Percentiles rank a stretch among this genome's conserved stretches.
Evolutionary conservation across 305 asterid species (phyloP).

Genomic region (Fraxinus floribunda): DNA sequence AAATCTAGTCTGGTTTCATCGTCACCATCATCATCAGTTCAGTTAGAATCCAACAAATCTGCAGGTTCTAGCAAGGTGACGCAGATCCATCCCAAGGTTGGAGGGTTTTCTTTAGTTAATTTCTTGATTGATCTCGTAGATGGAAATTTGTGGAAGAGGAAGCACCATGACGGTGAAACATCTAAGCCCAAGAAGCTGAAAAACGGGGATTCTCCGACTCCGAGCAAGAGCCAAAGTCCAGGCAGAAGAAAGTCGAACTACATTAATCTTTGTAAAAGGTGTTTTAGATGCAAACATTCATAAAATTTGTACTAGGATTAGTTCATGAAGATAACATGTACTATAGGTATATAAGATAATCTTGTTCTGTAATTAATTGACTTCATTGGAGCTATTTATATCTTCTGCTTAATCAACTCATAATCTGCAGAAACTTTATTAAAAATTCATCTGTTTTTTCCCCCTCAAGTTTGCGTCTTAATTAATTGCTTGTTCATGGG

Average conservation of each 20-base stretch:
- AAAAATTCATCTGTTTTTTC: background rate
- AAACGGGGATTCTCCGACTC: background rate
- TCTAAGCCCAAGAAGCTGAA: background rate
- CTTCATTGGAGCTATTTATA: background rate
- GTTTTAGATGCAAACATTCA: background rate
- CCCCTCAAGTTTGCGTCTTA: background rate
- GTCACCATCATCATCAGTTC: background rate
- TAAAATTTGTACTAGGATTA: conserved; percentile 18
- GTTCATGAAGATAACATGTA: conserved; percentile 19
- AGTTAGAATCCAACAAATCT: background rate
- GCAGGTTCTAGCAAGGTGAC: background rate
- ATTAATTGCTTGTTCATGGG: background rate
- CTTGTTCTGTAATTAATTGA: background rate
- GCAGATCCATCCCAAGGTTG: background rate
- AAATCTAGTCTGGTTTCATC: background rate
- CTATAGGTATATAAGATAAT: background rate
- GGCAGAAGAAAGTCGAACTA: background rate
- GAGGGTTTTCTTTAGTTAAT: conserved; percentile 19
- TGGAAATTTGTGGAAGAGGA: conserved; percentile 21
- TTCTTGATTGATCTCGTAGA: conserved; percentile 22
- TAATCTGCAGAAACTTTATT: background rate
- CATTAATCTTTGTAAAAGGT: background rate
- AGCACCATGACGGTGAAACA: background rate
- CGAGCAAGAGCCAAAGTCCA: background rate
- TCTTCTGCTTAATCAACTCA: background rate